Percentiles rank a stretch among this genome's conserved stretches.
Conservation (phyloP, 2,329 filamentous ascomycete genomes). For the Cladosporium sp. region DNA sequence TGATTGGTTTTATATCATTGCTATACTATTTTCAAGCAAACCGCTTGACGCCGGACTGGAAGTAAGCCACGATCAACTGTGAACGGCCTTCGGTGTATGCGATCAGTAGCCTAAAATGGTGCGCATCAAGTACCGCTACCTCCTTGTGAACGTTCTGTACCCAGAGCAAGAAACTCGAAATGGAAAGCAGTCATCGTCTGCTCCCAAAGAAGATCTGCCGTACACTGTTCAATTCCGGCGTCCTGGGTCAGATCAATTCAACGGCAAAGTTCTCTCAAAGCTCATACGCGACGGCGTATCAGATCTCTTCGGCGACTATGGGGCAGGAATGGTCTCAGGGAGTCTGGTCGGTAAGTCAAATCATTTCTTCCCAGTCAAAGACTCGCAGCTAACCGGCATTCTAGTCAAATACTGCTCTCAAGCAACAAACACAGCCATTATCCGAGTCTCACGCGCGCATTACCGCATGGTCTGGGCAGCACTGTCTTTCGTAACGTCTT, state of each 20-base stretch:
- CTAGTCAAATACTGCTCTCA: constrained; percentile 87
- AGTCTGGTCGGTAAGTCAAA: constrained; percentile 59
- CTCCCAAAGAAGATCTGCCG: constrained; percentile 41
- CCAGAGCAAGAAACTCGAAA: constrained; percentile 49
- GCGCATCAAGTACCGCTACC: constrained; percentile 90
- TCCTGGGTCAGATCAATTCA: constrained; percentile 70
- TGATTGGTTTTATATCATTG: too few relatives aligned
- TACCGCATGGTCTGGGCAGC: constrained; percentile 88
- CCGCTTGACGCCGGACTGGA: too few relatives aligned
- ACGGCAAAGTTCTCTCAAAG: constrained; percentile 59
- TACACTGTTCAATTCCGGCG: constrained; percentile 69
- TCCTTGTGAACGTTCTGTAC: constrained; percentile 91
- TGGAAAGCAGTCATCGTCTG: constrained; percentile 22
- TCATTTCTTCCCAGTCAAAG: background rate
- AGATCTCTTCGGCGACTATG: constrained; percentile 82
- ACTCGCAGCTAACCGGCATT: background rate
- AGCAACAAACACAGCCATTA: constrained; percentile 90
- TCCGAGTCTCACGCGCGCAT: constrained; percentile 75
- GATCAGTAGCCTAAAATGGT: constrained; percentile 59
- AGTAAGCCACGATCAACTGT: too few relatives aligned
- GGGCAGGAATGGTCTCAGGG: constrained; percentile 66
- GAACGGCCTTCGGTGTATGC: background rate
- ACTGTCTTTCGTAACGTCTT: constrained; percentile 68
- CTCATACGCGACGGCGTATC: constrained; percentile 67
- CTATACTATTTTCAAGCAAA: too few relatives aligned